Evolutionary conservation across 2,329 filamentous ascomycete genomes (phyloP).

Genomic region (Colletotrichum siamense): DNA sequence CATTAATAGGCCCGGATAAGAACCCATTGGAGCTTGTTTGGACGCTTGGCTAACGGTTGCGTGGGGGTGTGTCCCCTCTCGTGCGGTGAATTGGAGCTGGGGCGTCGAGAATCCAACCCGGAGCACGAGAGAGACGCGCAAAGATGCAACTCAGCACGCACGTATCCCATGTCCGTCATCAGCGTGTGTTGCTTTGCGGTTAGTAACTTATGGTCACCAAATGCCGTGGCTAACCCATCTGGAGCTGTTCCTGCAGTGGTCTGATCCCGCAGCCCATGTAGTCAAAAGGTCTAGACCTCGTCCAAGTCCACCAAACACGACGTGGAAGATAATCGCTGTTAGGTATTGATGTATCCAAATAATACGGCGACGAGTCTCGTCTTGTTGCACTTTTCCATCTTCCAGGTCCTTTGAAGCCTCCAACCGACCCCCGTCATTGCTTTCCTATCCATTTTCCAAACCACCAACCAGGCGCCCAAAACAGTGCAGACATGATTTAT

Average conservation of each 20-base stretch:
- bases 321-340: constrained; percentile 17
- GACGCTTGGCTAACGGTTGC: not conserved
- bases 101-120: not conserved
- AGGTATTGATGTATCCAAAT: constrained; percentile 23
- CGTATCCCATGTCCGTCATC: not conserved
- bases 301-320: not conserved
- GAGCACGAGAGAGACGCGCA: not conserved
- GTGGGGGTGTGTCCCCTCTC: constrained; percentile 1
- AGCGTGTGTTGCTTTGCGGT: not conserved
- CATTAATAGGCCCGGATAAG: constrained; percentile 15
- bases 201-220: not conserved
- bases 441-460: constrained; percentile 18
- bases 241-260: not conserved
- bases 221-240: not conserved
- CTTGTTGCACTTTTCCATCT: constrained; percentile 13
- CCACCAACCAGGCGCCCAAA: constrained; percentile 14
- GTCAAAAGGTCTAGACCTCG: not conserved
- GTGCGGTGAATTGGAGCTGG: not conserved
- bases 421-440: constrained; percentile 3
- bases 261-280: not conserved
- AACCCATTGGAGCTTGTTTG: constrained; percentile 16
- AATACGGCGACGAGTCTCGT: constrained; percentile 17
- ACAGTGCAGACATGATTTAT: constrained; percentile 11
- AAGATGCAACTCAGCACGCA: not conserved
- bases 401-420: constrained; percentile 5